Conservation (phyloP, 345 rosid species). For the Noccaea caerulescens region DNA sequence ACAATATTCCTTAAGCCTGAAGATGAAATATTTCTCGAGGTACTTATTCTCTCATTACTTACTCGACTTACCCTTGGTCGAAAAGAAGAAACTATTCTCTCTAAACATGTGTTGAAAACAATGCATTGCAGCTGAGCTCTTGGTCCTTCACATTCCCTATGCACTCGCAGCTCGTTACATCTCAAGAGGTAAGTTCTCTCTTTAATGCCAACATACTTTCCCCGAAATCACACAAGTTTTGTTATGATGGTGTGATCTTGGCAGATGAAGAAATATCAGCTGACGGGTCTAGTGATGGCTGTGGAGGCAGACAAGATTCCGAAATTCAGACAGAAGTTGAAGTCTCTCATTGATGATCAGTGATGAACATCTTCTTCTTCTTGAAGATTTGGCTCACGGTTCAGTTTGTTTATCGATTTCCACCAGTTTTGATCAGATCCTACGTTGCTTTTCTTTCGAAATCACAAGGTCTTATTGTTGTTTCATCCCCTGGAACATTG, state of each 20-base stretch:
- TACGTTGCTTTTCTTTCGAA: not conserved
- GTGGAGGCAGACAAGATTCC: slow-evolving; percentile 61
- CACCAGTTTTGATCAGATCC: slow-evolving; percentile 22
- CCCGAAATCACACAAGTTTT: not conserved
- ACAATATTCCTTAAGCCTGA: slow-evolving; percentile 72
- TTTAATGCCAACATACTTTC: not conserved
- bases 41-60: slow-evolving; percentile 27
- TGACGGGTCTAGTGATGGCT: slow-evolving; percentile 74
- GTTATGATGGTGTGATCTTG: not conserved
- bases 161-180: slow-evolving; percentile 54
- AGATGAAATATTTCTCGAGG: slow-evolving; percentile 88
- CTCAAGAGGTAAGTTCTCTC: slow-evolving; percentile 63
- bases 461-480: no score
- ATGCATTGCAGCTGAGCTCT: slow-evolving; percentile 67
- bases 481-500: no score
- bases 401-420: not conserved
- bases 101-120: slow-evolving; percentile 9
- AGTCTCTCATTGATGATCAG: slow-evolving; percentile 54
- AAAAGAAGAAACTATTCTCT: not conserved
- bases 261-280: slow-evolving; percentile 73
- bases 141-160: slow-evolving; percentile 82
- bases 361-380: slow-evolving; percentile 24
- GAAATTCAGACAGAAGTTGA: slow-evolving; percentile 63
- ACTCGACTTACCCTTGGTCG: not conserved
- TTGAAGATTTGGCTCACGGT: not conserved